phyloP scores from a whole-genome alignment of 2,329 filamentous ascomycete genomes.

The Fusarium pininemorale region DNA sequence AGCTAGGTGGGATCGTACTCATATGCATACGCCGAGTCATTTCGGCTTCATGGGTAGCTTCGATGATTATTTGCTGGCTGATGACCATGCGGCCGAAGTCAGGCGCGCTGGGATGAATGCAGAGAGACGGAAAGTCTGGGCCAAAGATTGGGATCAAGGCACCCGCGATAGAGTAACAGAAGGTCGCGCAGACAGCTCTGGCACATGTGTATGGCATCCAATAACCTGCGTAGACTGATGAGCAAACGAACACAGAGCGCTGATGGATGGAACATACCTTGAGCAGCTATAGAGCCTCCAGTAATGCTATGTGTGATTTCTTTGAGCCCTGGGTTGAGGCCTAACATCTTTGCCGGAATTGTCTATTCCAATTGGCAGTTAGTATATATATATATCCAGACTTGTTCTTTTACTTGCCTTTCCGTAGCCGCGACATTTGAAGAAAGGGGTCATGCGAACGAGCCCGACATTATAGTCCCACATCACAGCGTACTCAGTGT shows the following conservation, averaged over 20 bases:
- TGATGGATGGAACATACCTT: conserved; percentile 67
- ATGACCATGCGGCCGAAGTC: conserved; percentile 75
- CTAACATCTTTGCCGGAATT: conserved; percentile 83
- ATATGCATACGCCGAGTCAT: conserved; percentile 32
- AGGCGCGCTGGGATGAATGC: conserved; percentile 70
- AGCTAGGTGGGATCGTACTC: conserved; percentile 9
- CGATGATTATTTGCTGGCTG: conserved; percentile 61
- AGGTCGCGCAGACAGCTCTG: conserved; percentile 85
- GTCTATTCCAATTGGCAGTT: conserved; percentile 67
- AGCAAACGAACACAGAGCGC: neutral
- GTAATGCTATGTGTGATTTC: conserved; percentile 96
- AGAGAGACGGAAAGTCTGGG: conserved; percentile 77
- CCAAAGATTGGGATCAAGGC: conserved; percentile 93
- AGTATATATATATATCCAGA: conserved; percentile 2
- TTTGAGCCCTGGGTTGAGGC: conserved; percentile 80
- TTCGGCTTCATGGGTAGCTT: conserved; percentile 60
- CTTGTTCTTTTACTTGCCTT: conserved; percentile 69
- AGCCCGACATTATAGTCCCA: conserved; percentile 98
- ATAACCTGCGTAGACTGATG: conserved; percentile 72
- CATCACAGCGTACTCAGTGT: conserved; percentile 79
- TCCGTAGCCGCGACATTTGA: conserved; percentile 86
- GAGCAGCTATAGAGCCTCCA: conserved; percentile 86
- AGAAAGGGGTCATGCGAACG: conserved; percentile 92
- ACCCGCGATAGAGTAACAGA: conserved; percentile 85
- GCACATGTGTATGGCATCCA: conserved; percentile 95